Base-by-base conservation (phyloP, 352 stramenopile species). In the Elongisporangium prolatum region DNA sequence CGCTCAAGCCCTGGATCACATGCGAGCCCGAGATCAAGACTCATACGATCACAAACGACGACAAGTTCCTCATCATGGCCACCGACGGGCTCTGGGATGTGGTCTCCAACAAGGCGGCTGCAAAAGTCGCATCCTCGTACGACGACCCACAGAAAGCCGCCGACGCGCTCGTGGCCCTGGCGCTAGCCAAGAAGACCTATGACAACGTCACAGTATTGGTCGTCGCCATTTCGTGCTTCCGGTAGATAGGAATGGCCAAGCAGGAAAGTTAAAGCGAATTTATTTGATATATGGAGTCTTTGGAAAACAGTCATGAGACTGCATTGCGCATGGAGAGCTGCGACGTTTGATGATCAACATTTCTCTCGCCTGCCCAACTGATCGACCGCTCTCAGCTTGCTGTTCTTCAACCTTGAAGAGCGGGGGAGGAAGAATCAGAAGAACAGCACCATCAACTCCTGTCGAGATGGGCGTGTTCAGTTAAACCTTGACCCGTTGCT, bases 81-180 rank as follows among this genome's bases (percentile, higher is more conserved):
- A 89, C 68, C 0, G 86, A 95, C 56, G 86, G 86, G 1, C 74
- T 95, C 13, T 95, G 86, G 86, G 86, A 95, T 51, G 84, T 95
- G 25, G 71, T 93, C 21, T 84, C 81, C 8, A 95, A 69, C 66
- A 77, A 74, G 54, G 59, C 65, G 10, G 85, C 81, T 2, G 85
- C 80, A 0, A 81, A 88, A 25, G 60, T 93, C 28, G 83, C 78
- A 0, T 22, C 69, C 38, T 67, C 69, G 21, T 77, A 75, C 61
- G 59, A 71, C 25, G 74, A 89, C 47, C 68, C 83, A 0, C 79
- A 93, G 57, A 60, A 69, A 13, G 81, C 68, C 1, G 85, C 85
- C 9, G 69, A 88, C 48, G 74, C 81, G 4, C 73, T 95, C 17
- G 59, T 90, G 5, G 68, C 71, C 22, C 71, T 87, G 25, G 85